Conservation (phyloP, 1,284 basidiomycete genomes). For the Agaricales sp. region DNA sequence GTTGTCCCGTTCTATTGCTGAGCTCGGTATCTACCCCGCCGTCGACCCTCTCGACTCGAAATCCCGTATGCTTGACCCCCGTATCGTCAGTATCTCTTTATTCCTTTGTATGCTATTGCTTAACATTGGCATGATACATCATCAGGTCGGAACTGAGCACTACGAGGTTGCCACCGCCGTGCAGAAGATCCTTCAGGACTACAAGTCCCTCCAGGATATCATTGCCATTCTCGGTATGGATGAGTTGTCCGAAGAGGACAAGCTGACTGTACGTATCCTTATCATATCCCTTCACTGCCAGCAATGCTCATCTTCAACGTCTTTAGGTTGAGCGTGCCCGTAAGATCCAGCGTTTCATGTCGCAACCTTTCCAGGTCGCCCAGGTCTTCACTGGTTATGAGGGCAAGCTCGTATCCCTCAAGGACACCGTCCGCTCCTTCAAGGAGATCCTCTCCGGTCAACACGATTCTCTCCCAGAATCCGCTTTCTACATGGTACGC, state of each 20-base stretch:
- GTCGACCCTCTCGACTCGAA: conserved; percentile 99
- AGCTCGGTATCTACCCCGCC: conserved; percentile 99
- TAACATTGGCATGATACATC: conserved; percentile 2
- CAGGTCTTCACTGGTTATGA: conserved; percentile 99
- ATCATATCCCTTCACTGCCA: neutral
- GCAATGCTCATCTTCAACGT: conserved; percentile 9
- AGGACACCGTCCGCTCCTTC: conserved; percentile 90
- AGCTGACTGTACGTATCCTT: conserved; percentile 71
- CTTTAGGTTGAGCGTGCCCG: conserved; percentile 74
- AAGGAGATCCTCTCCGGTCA: conserved; percentile 90
- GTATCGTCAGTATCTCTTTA: conserved; percentile 64
- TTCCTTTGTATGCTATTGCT: conserved; percentile 2
- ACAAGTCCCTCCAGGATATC: conserved; percentile 98
- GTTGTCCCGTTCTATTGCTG: conserved; percentile 97
- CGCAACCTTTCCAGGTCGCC: conserved; percentile 98
- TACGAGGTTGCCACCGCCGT: conserved; percentile 93
- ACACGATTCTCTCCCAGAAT: conserved; percentile 88
- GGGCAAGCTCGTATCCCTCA: conserved; percentile 89
- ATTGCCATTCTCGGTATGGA: conserved; percentile 99
- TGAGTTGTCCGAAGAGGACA: conserved; percentile 99
- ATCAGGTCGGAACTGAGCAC: conserved; percentile 75
- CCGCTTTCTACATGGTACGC: conserved; percentile 83
- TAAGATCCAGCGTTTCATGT: conserved; percentile 97
- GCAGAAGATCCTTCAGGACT: conserved; percentile 98
- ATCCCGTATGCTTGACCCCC: conserved; percentile 98